Evolutionary conservation across 495 filamentous ascomycete genomes (phyloP), one percentile per base, ranked within the genome.

Genomic region (Neurospora sp.): DNA sequence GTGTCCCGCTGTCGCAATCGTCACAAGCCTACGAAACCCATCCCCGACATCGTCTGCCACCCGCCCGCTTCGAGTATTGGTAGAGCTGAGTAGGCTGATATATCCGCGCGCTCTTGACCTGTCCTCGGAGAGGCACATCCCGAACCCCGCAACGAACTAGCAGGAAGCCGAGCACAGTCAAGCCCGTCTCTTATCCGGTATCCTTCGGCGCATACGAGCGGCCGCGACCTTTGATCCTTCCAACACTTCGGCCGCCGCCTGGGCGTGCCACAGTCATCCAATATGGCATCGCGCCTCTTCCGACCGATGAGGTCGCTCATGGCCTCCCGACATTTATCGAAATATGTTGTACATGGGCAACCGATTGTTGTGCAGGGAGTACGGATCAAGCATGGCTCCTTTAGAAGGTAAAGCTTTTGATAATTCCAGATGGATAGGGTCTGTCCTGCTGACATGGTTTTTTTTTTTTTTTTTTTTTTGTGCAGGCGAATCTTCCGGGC

Each of bases 271-370:
- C 73, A 59, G 70, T 70, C 45, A 27, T 38, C 40, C 78, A 41
- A 44, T 73, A 85, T 85, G 81, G 53, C 53, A 61, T 78, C 78
- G 31, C 82, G 78, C 74, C 59, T 84, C 3, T 72, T 77, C 41
- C 79, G 82, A 40, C 75, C 77, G 17, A 61, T 75, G 69, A 76
- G 69, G 70, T 76, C 74, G 4, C 40, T 78, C 40, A 74, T 75
- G 48, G 40, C 65, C 40, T 72, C 75, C 10, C 68, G 40, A 69
- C 75, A 65, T 68, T 69, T 71, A 39, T 65, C 42, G 10, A 65
- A 70, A 12, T 78, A 61, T 45, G 31, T 75, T 1, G 59, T 70
- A 12, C 70, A 68, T 40, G 73, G 72, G 10, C 75, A 79, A 68
- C 53, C 72, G 17, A 70, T 80, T 14, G 70, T 70, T 70, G 70